phyloP scores from a whole-genome alignment of 169 alveolate genomes.

The Cryptosporidium canis region DNA sequence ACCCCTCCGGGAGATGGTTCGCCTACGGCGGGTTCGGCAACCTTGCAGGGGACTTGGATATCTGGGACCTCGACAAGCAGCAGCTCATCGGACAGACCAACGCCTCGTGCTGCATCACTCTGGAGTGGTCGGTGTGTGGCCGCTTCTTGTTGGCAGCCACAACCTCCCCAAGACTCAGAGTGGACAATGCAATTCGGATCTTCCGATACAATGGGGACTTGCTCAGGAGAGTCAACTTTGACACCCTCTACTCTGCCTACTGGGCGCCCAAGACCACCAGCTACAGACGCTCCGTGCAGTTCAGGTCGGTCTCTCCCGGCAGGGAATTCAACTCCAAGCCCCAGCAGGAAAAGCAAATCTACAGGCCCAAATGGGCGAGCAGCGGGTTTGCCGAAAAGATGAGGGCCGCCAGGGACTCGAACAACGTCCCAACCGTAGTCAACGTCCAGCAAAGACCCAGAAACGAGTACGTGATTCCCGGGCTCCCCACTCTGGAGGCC shows the following conservation, averaged over 20 bases:
- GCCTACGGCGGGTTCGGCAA: constrained; percentile 79
- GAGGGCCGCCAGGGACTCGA: constrained; percentile 62
- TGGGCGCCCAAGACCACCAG: constrained; percentile 36
- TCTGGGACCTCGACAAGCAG: constrained; percentile 70
- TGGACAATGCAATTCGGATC: constrained; percentile 56
- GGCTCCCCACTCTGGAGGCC: constrained; percentile 62
- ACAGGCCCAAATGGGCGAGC: constrained; percentile 69
- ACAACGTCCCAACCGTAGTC: constrained; percentile 5
- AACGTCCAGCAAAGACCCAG: constrained; percentile 5
- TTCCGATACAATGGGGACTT: constrained; percentile 64
- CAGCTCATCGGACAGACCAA: constrained; percentile 67
- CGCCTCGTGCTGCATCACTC: constrained; percentile 70
- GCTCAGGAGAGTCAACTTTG: constrained; percentile 43
- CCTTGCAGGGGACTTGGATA: constrained; percentile 74
- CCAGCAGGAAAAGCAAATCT: constrained; percentile 43
- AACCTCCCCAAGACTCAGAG: constrained; percentile 68
- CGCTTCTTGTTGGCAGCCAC: constrained; percentile 48
- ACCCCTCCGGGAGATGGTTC: constrained; percentile 78
- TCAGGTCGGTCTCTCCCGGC: constrained; percentile 72
- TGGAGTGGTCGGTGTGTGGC: constrained; percentile 67
- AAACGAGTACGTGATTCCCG: constrained; percentile 51
- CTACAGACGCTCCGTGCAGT: neutral
- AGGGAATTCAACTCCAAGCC: constrained; percentile 60
- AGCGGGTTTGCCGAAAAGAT: constrained; percentile 68
- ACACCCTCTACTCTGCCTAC: constrained; percentile 52